phyloP scores from a whole-genome alignment of 345 rosid genomes.

The Eucalyptus caleyi region DNA sequence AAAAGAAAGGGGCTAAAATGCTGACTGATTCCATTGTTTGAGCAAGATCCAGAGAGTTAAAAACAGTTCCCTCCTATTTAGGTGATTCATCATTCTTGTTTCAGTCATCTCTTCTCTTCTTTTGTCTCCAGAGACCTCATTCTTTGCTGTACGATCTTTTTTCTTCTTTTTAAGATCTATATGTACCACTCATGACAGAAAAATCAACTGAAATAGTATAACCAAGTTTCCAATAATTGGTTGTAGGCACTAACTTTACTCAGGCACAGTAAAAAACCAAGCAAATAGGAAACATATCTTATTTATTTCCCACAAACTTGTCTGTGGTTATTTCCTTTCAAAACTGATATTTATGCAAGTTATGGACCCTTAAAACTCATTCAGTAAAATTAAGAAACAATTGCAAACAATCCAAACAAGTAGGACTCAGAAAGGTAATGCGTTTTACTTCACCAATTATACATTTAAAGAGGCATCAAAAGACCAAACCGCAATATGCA shows the following conservation, averaged over 20 bases:
- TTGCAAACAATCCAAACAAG: neutral
- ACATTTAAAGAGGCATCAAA: neutral
- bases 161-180: neutral
- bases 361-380: neutral
- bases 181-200: neutral
- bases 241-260: neutral
- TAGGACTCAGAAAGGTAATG: neutral
- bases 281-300: neutral
- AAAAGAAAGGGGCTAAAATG: neutral
- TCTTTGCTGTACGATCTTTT: neutral
- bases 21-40: neutral
- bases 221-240: neutral
- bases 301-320: neutral
- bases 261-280: neutral
- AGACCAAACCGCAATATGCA: neutral
- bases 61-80: neutral
- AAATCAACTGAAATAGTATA: neutral
- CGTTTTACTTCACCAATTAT: neutral
- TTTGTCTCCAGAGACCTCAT: neutral
- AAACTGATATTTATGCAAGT: neutral
- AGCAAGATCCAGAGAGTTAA: neutral
- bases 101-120: neutral
- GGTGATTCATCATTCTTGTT: neutral
- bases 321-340: neutral
- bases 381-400: neutral